These are phyloP conservation scores for Mycosphaerella sp. DNA, from an alignment of 2,329 filamentous ascomycete species.

Conservation along the genomic window DNA sequence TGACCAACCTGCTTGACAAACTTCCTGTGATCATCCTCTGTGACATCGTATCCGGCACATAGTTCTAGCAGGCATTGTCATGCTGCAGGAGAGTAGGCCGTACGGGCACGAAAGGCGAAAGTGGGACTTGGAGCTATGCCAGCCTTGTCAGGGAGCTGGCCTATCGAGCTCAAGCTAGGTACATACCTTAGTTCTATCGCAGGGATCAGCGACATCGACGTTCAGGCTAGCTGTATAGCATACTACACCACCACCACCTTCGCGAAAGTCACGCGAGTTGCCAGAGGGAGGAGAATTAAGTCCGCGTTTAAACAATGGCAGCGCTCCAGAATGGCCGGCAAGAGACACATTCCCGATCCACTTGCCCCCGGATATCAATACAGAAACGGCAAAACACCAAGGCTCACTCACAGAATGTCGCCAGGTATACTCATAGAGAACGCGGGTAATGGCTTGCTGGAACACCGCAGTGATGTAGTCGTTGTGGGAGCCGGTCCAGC, in stretches of 20 bases:
- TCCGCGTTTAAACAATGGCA: background rate
- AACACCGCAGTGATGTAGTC: constrained; percentile 15
- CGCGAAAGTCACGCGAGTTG: background rate
- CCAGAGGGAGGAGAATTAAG: constrained; percentile 2
- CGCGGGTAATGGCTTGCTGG: background rate
- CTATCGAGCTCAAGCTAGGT: constrained; percentile 1
- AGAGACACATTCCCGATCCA: constrained; percentile 9
- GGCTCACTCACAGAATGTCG: constrained; percentile 14
- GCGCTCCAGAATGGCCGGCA: background rate
- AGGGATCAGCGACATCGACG: background rate
- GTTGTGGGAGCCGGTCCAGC: constrained; percentile 41
- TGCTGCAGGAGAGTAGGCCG: background rate
- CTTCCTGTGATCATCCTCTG: background rate
- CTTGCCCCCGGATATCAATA: background rate
- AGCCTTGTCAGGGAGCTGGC: too few species aligned
- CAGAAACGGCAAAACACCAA: constrained; percentile 1
- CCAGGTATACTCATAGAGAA: constrained; percentile 6
- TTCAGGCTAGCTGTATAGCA: background rate
- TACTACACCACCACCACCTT: constrained; percentile 2
- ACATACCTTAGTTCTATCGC: too few species aligned
- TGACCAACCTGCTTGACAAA: background rate
- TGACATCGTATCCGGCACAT: too few species aligned
- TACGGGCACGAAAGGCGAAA: background rate
- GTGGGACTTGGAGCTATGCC: too few species aligned
- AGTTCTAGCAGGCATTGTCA: background rate